These are phyloP conservation scores for Fusarium verrucosum DNA, from an alignment of 2,329 filamentous ascomycete species.

Conservation along the genomic window DNA sequence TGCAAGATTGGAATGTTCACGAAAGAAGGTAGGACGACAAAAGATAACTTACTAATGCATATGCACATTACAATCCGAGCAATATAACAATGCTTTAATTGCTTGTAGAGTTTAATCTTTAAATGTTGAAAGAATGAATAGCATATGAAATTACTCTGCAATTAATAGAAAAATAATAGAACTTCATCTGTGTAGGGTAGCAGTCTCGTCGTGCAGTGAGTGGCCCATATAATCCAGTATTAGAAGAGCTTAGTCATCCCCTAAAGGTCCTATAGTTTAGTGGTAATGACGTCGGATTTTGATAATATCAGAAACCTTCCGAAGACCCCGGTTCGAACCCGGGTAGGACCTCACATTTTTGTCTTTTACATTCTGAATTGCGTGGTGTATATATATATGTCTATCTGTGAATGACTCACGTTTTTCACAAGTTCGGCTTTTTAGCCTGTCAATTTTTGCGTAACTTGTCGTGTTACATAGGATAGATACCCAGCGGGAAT, in stretches of 20 bases:
- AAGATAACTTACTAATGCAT: too few species aligned
- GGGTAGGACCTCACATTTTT: slow-evolving; percentile 30
- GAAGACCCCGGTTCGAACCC: slow-evolving; percentile 32
- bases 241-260: slow-evolving; percentile 1
- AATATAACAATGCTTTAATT: too few species aligned
- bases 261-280: slow-evolving; percentile 27
- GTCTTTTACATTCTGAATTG: accelerated
- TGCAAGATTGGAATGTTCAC: too few species aligned
- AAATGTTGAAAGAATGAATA: too few species aligned
- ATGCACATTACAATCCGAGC: too few species aligned
- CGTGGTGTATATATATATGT: too few species aligned
- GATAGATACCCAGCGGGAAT: background rate
- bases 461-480: background rate
- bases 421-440: background rate
- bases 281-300: slow-evolving; percentile 33
- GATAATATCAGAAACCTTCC: slow-evolving; percentile 13
- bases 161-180: accelerated
- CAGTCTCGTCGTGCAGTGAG: too few species aligned
- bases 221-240: accelerated
- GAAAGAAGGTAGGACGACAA: too few species aligned
- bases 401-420: too few species aligned
- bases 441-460: background rate
- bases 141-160: too few species aligned
- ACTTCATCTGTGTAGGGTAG: slow-evolving; percentile 1
- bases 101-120: too few species aligned